Evolutionary conservation across 768 basidiomycete genomes (phyloP).

Genomic region (Termitomyces titanicus): DNA sequence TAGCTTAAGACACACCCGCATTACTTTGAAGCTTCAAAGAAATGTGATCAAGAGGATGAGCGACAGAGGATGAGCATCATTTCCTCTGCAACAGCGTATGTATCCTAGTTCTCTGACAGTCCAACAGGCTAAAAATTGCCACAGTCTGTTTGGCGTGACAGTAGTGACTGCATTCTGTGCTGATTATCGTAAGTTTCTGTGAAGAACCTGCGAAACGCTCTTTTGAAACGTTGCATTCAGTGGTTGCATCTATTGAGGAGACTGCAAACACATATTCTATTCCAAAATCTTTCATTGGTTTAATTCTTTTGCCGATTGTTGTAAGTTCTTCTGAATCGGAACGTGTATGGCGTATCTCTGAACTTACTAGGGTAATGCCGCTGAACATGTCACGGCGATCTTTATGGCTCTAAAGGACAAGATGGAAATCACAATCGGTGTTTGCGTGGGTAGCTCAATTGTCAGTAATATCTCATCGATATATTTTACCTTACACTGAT

Average conservation of each 20-base stretch:
- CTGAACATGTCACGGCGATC: conserved; percentile 81
- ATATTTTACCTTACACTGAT: not conserved
- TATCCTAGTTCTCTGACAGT: not conserved
- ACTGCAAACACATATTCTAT: conserved; percentile 78
- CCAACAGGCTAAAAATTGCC: not conserved
- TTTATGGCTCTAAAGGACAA: conserved; percentile 83
- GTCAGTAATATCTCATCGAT: conserved; percentile 35
- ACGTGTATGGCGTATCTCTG: not conserved
- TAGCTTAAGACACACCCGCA: conserved; percentile 71
- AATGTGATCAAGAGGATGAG: conserved; percentile 17
- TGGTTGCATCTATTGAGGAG: conserved; percentile 91
- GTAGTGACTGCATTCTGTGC: conserved; percentile 86
- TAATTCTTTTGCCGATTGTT: conserved; percentile 86
- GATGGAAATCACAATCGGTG: conserved; percentile 68
- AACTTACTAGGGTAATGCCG: conserved; percentile 60
- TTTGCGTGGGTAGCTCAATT: conserved; percentile 80
- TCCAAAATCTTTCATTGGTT: conserved; percentile 81
- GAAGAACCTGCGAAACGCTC: not conserved
- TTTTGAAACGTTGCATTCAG: conserved; percentile 35
- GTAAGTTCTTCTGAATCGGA: conserved; percentile 36
- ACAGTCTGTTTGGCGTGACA: conserved; percentile 68
- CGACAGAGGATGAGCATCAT: conserved; percentile 64
- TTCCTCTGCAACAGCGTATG: conserved; percentile 58
- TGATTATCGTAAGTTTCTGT: conserved; percentile 64
- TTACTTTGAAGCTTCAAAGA: conserved; percentile 43